A percentile compares a stretch with the other conserved stretches of the same genome.
phyloP scores from a whole-genome alignment of 352 stramenopile genomes.

The Pythium dissimile region DNA sequence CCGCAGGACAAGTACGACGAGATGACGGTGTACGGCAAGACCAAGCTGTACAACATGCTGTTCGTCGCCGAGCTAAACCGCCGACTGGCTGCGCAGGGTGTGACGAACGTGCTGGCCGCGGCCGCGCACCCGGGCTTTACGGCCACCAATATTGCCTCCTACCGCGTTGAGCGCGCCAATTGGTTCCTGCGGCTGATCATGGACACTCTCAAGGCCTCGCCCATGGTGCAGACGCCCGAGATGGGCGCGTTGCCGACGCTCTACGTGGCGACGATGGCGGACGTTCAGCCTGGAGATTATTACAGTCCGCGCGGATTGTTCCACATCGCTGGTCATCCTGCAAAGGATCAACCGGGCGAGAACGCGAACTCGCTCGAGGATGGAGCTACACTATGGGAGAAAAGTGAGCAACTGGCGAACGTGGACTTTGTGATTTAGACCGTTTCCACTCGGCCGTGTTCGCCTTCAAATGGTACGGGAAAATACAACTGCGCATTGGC shows the following conservation, averaged over 20 bases:
- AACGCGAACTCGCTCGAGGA: not conserved
- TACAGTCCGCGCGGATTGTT: constrained; percentile 31
- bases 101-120: constrained; percentile 25
- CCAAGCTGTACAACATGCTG: constrained; percentile 51
- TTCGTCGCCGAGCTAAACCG: constrained; percentile 45
- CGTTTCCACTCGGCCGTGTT: no score
- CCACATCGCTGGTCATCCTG: constrained; percentile 21
- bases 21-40: constrained; percentile 32
- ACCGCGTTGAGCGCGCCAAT: constrained; percentile 10
- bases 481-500: no score
- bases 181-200: constrained; percentile 28
- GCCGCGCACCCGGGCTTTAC: constrained; percentile 36
- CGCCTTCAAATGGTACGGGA: no score
- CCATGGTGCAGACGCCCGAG: constrained; percentile 34
- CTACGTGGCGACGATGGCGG: constrained; percentile 34
- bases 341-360: not conserved
- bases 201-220: constrained; percentile 22
- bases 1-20: constrained; percentile 31
- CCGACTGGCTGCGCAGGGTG: constrained; percentile 22
- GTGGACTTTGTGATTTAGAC: not conserved
- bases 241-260: constrained; percentile 40
- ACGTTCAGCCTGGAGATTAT: constrained; percentile 26
- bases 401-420: constrained; percentile 1
- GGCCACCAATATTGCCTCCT: constrained; percentile 24
- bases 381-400: not conserved